phyloP scores from a whole-genome alignment of 768 basidiomycete genomes.

The Collybia sordida region DNA sequence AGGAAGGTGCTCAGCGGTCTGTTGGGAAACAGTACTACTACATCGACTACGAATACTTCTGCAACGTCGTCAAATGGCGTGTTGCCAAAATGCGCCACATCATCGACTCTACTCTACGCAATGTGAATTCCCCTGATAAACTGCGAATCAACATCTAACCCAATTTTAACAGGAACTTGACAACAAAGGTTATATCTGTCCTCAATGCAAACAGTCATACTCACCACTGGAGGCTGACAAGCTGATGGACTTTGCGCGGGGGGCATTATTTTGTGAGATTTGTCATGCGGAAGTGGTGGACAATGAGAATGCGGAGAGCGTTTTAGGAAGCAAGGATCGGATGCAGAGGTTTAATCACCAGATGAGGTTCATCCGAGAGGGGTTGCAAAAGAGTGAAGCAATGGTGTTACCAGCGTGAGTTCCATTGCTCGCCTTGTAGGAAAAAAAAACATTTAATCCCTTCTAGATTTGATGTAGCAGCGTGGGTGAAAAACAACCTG shows the following conservation, averaged over 20 bases:
- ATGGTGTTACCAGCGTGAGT: slow-evolving; percentile 83
- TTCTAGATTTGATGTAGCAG: slow-evolving; percentile 74
- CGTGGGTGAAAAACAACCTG: slow-evolving; percentile 78
- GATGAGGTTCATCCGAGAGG: slow-evolving; percentile 85
- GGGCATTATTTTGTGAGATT: slow-evolving; percentile 80
- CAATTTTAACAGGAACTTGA: slow-evolving; percentile 76
- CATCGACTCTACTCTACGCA: slow-evolving; percentile 87
- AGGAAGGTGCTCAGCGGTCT: slow-evolving; percentile 85
- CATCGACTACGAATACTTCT: slow-evolving; percentile 93
- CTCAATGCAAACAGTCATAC: slow-evolving; percentile 82
- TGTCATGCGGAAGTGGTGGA: slow-evolving; percentile 86
- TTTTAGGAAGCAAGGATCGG: slow-evolving; percentile 83
- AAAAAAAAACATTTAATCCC: slow-evolving; percentile 5
- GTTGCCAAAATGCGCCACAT: slow-evolving; percentile 88
- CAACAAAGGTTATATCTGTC: slow-evolving; percentile 97
- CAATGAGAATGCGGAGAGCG: slow-evolving; percentile 88
- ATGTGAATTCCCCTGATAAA: slow-evolving; percentile 49
- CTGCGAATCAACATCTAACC: neutral
- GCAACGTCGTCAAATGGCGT: slow-evolving; percentile 97
- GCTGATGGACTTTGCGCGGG: slow-evolving; percentile 69
- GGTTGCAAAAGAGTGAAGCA: slow-evolving; percentile 84
- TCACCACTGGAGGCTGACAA: slow-evolving; percentile 83
- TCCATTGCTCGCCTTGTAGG: neutral
- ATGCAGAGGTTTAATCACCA: slow-evolving; percentile 95
- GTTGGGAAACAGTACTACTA: slow-evolving; percentile 93